These are phyloP conservation scores for Adenanthera pavonina DNA, from an alignment of 306 rosid species.

Conservation along the genomic window DNA sequence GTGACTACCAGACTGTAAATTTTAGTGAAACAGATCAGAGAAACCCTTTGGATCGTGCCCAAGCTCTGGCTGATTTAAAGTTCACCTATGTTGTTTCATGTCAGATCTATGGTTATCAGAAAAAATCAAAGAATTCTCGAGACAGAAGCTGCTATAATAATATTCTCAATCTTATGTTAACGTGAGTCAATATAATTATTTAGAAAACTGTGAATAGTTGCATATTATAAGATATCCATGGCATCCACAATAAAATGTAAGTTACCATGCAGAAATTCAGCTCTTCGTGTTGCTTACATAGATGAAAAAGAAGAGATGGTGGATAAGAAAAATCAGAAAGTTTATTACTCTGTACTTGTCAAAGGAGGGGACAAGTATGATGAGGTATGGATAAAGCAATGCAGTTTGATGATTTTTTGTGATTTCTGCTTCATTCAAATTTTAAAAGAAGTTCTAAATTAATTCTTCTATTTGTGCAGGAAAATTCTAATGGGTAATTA, in stretches of 20 bases:
- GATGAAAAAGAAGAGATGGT: slow-evolving; percentile 74
- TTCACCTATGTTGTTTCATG: slow-evolving; percentile 97
- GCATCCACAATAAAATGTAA: slow-evolving; percentile 34
- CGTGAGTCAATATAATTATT: slow-evolving; percentile 60
- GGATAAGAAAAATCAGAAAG: slow-evolving; percentile 55
- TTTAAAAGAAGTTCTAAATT: slow-evolving; percentile 1
- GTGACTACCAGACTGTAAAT: slow-evolving; percentile 49
- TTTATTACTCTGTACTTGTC: slow-evolving; percentile 83
- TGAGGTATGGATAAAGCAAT: slow-evolving; percentile 66
- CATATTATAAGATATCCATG: slow-evolving; percentile 27
- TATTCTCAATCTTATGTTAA: slow-evolving; percentile 83
- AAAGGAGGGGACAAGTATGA: slow-evolving; percentile 93
- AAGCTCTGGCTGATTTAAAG: slow-evolving; percentile 90
- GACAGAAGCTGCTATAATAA: slow-evolving; percentile 66
- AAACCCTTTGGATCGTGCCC: slow-evolving; percentile 48
- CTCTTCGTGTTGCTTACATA: slow-evolving; percentile 94
- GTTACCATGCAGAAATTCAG: slow-evolving; percentile 59
- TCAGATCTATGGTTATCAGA: slow-evolving; percentile 82
- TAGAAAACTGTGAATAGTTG: slow-evolving; percentile 18
- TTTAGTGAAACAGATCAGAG: slow-evolving; percentile 33
- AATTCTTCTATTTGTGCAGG: not conserved
- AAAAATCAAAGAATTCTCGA: slow-evolving; percentile 56
- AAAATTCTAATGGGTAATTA: not conserved
- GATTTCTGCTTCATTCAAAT: slow-evolving; percentile 24
- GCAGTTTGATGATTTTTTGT: slow-evolving; percentile 23